A percentile compares a stretch with the other conserved stretches of the same genome.
Conservation (phyloP, 345 rosid species). For the Linum lewisii region DNA sequence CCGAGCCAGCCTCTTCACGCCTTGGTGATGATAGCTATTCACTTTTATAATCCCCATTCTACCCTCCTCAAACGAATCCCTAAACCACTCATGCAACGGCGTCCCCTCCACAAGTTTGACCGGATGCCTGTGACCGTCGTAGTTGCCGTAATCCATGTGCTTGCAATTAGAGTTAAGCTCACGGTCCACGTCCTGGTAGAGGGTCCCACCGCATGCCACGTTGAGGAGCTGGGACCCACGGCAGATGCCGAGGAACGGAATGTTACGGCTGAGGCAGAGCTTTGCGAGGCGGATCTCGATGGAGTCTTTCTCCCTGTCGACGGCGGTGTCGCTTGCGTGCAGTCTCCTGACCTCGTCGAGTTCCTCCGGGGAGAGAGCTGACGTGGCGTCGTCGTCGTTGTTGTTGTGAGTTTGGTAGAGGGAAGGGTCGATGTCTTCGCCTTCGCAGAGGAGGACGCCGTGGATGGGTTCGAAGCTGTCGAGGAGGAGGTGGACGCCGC, state of each 20-base stretch:
- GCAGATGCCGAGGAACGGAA: slow-evolving; percentile 81
- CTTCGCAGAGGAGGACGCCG: slow-evolving; percentile 88
- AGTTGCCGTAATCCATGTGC: slow-evolving; percentile 67
- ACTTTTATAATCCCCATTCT: slow-evolving; percentile 60
- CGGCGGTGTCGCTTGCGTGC: slow-evolving; percentile 60
- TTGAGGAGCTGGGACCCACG: slow-evolving; percentile 77
- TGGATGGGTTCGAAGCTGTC: slow-evolving; percentile 90
- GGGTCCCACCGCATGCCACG: slow-evolving; percentile 80
- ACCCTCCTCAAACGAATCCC: slow-evolving; percentile 42
- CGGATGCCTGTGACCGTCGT: slow-evolving; percentile 68
- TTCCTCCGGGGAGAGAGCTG: slow-evolving; percentile 48
- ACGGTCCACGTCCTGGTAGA: slow-evolving; percentile 58
- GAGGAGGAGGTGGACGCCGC: slow-evolving; percentile 57
- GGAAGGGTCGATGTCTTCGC: slow-evolving; percentile 87
- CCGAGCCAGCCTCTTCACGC: slow-evolving; percentile 60
- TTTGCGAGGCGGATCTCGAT: slow-evolving; percentile 66
- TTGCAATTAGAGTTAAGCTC: slow-evolving; percentile 37
- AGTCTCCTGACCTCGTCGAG: slow-evolving; percentile 56
- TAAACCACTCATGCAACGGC: slow-evolving; percentile 63
- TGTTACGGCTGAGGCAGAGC: slow-evolving; percentile 72
- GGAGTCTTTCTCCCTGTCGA: slow-evolving; percentile 71
- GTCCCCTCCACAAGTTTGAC: slow-evolving; percentile 44
- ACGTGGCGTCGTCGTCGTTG: slow-evolving; percentile 29
- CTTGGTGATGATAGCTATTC: slow-evolving; percentile 89
- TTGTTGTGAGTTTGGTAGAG: slow-evolving; percentile 20